Evolutionary conservation across 768 basidiomycete genomes (phyloP).

Genomic region (Suillus decipiens): DNA sequence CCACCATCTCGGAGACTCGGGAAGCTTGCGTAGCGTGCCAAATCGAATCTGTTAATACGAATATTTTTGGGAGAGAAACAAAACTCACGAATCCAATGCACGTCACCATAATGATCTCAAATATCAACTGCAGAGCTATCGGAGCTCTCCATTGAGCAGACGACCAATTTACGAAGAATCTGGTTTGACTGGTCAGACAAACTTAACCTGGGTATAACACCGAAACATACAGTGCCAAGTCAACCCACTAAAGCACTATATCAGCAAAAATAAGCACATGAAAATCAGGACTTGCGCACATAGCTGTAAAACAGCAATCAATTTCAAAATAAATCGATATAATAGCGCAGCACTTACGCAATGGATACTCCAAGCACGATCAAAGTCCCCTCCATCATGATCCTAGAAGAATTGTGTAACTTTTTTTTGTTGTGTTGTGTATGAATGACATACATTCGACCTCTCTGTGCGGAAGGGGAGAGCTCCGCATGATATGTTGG

Average conservation of each 20-base stretch:
- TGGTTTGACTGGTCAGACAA: constrained; percentile 7
- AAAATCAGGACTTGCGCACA: not conserved
- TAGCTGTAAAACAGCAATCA: not conserved
- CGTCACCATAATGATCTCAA: constrained; percentile 39
- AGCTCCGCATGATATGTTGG: constrained; percentile 49
- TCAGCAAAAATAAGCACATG: constrained; percentile 6
- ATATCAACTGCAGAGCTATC: constrained; percentile 41
- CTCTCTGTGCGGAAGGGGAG: constrained; percentile 41
- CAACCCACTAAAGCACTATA: constrained; percentile 35
- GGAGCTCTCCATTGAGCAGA: constrained; percentile 46
- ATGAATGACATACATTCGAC: constrained; percentile 28
- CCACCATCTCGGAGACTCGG: constrained; percentile 38
- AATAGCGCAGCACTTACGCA: constrained; percentile 30
- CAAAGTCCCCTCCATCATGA: constrained; percentile 12
- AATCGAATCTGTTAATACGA: not conserved
- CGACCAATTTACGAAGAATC: constrained; percentile 35
- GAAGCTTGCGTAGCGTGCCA: constrained; percentile 25
- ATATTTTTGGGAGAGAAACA: not conserved
- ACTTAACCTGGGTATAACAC: not conserved
- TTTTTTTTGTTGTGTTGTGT: not conserved
- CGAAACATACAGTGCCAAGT: constrained; percentile 38
- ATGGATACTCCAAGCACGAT: constrained; percentile 38
- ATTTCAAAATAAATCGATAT: not conserved
- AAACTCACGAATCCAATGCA: constrained; percentile 35
- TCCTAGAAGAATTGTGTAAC: constrained; percentile 2